phyloP scores from a whole-genome alignment of 305 asterid species.

The Fraxinus velutina region DNA sequence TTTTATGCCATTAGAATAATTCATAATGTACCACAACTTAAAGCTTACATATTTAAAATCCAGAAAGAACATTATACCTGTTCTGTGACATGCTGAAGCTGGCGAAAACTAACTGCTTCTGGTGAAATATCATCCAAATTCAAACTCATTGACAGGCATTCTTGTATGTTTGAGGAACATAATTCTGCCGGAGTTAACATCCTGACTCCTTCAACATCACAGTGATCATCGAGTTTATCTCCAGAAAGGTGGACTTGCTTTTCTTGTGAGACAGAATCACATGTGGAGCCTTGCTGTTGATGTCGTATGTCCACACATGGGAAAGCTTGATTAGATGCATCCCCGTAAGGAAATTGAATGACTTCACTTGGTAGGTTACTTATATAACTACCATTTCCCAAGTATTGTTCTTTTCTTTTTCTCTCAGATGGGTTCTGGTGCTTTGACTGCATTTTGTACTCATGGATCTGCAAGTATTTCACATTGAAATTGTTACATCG shows the following conservation, averaged over 20 bases:
- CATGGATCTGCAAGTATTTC: constrained; percentile 36
- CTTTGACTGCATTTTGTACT: constrained; percentile 38
- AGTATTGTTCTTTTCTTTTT: constrained; percentile 30
- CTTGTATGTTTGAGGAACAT: constrained; percentile 48
- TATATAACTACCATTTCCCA: constrained; percentile 31
- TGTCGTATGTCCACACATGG: constrained; percentile 35
- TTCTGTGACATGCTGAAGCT: constrained; percentile 67
- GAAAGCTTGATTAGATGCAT: constrained; percentile 33
- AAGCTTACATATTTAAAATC: background rate
- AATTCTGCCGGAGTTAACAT: constrained; percentile 31
- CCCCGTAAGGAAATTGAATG: constrained; percentile 35
- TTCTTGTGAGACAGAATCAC: constrained; percentile 28
- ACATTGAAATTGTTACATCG: constrained; percentile 7
- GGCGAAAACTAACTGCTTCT: constrained; percentile 67
- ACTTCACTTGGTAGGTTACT: constrained; percentile 31
- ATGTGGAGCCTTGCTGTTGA: constrained; percentile 29
- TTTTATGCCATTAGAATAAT: constrained; percentile 2
- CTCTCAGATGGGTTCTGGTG: constrained; percentile 33
- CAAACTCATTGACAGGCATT: constrained; percentile 38
- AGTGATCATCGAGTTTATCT: constrained; percentile 24
- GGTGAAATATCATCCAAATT: constrained; percentile 51
- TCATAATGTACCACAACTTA: background rate
- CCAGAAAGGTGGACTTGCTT: constrained; percentile 29
- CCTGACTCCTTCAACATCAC: constrained; percentile 39
- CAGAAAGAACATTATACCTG: constrained; percentile 44